A percentile compares a stretch with the other conserved stretches of the same genome.
Evolutionary conservation across 805 yeast species (phyloP).

Genomic region (Allodekkera sacchari): DNA sequence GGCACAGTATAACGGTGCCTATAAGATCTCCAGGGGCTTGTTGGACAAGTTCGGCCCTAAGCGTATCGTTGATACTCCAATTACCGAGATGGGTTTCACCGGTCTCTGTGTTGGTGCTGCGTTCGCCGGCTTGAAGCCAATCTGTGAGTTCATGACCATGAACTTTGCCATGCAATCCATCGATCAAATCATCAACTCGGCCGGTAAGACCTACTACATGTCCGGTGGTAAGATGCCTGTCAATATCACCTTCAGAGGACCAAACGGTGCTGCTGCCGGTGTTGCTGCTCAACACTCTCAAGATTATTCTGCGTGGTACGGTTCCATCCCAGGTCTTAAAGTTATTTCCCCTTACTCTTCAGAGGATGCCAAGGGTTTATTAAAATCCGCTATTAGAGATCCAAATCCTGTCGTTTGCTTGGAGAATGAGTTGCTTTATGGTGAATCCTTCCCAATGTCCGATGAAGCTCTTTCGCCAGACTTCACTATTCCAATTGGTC

Average conservation of each 20-base stretch:
- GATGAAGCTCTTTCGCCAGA: conserved; percentile 88
- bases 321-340: conserved; percentile 95
- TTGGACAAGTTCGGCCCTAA: conserved; percentile 92
- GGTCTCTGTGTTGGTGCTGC: conserved; percentile 95
- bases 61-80: conserved; percentile 93
- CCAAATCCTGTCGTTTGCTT: conserved; percentile 96
- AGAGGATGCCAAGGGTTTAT: conserved; percentile 91
- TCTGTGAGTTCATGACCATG: conserved; percentile 98
- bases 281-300: conserved; percentile 99
- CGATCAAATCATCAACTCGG: conserved; percentile 96
- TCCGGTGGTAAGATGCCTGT: conserved; percentile 98
- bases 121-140: conserved; percentile 92
- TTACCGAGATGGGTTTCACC: conserved; percentile 98
- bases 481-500: conserved; percentile 86
- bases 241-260: conserved; percentile 97
- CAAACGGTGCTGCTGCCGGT: conserved; percentile 99
- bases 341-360: conserved; percentile 93
- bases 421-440: conserved; percentile 93
- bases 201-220: conserved; percentile 98
- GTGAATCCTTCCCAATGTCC: conserved; percentile 81
- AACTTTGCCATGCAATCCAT: conserved; percentile 99
- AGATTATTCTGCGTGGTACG: conserved; percentile 97
- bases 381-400: conserved; percentile 95
- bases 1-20: conserved; percentile 98
- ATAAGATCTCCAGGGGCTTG: conserved; percentile 92